phyloP scores from a whole-genome alignment of 768 basidiomycete species.

The Suillus brevipes region DNA sequence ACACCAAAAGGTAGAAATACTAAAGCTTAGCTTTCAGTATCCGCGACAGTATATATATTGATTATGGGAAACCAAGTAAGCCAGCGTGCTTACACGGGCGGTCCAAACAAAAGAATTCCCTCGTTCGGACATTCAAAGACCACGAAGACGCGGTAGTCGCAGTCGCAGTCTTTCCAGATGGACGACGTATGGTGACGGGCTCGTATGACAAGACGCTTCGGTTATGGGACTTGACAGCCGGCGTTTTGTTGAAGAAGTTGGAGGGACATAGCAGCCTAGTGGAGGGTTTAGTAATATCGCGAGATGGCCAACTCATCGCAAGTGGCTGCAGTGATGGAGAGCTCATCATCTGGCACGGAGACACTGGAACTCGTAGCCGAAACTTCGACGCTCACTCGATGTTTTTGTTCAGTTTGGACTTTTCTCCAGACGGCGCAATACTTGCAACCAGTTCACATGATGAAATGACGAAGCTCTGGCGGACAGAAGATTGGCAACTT shows the following conservation, averaged over 20 bases:
- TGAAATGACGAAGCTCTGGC: neutral
- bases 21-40: too few relatives aligned
- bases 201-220: neutral
- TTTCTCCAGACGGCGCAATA: neutral
- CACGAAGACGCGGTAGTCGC: neutral
- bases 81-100: too few relatives aligned
- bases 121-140: neutral
- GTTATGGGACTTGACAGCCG: neutral
- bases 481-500: neutral
- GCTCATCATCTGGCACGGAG: neutral
- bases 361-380: neutral
- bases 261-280: neutral
- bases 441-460: neutral
- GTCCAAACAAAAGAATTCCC: neutral
- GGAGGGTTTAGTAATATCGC: neutral
- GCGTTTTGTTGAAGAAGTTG: neutral
- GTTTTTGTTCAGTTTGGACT: neutral
- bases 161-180: neutral
- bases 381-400: neutral
- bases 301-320: neutral
- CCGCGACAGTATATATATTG: too few relatives aligned
- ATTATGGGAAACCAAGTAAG: too few relatives aligned
- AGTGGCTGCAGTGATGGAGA: neutral
- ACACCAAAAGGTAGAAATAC: too few relatives aligned
- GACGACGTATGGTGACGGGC: constrained; percentile 2